These are phyloP conservation scores for Peterozyma xylosa DNA, from an alignment of 805 yeast species.

Conservation along the genomic window DNA sequence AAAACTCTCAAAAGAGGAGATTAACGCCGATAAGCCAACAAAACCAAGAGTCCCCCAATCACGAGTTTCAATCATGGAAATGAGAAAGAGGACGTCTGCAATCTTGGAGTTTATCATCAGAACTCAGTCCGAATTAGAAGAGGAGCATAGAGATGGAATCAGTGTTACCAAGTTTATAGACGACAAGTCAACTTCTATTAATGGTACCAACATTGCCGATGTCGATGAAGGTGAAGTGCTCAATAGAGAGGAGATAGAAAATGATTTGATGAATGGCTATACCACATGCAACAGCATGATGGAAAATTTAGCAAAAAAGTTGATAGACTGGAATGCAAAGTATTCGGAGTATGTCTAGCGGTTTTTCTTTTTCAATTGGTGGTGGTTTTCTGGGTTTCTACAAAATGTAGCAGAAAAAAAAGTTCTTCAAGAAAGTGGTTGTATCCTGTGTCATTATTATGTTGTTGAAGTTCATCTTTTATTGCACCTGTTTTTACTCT, in stretches of 20 bases:
- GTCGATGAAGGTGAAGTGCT: constrained; percentile 18
- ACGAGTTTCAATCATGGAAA: constrained; percentile 68
- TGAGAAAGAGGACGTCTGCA: constrained; percentile 83
- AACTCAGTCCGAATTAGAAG: constrained; percentile 75
- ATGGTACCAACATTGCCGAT: constrained; percentile 9
- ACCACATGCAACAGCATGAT: constrained; percentile 55
- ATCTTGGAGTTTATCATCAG: constrained; percentile 87
- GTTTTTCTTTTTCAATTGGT: not conserved
- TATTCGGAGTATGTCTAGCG: constrained; percentile 29
- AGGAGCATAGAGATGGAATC: constrained; percentile 57
- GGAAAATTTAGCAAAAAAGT: constrained; percentile 66
- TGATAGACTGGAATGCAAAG: constrained; percentile 74
- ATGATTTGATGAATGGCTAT: constrained; percentile 38
- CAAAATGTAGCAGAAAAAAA: too few species aligned
- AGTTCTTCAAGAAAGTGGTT: too few species aligned
- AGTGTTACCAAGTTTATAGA: constrained; percentile 39
- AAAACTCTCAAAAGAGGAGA: constrained; percentile 23
- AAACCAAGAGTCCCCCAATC: constrained; percentile 80
- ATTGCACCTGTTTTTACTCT: too few species aligned
- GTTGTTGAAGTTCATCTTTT: too few species aligned
- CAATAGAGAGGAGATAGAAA: constrained; percentile 17
- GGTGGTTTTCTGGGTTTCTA: too few species aligned
- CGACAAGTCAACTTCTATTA: constrained; percentile 23
- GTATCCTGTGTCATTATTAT: too few species aligned
- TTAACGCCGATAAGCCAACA: constrained; percentile 60